Evolutionary conservation across 495 filamentous ascomycete genomes (phyloP), one percentile per base, ranked within the genome.

Genomic region (Neurospora africana): DNA sequence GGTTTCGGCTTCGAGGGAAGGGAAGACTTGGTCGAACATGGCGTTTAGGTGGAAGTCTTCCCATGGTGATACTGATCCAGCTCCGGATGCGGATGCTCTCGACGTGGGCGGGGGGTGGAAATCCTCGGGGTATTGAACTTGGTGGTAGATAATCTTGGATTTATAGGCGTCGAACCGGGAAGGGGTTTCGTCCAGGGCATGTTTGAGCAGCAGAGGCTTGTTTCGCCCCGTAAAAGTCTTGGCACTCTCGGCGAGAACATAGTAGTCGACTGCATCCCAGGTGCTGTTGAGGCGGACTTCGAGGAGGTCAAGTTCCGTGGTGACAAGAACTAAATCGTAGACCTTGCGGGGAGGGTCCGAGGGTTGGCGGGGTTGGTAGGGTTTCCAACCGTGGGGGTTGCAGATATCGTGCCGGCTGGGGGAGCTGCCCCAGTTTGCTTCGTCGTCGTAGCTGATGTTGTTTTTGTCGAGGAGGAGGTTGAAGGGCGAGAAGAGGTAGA

Each of bases 251-350:
- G 88, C 83, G 27, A 89, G 81, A 75, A 89, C 82, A 73, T 87
- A 88, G 78, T 87, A 88, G 77, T 89, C 87, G 58, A 89, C 84
- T 21, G 80, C 73, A 61, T 81, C 70, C 61, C 82, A 83, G 37
- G 84, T 82, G 43, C 81, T 82, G 78, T 87, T 82, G n/a, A 89
- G 79, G 30, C 85, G 85, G 70, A 89, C 84, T 70, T 89, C 86
- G 72, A 89, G 80, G 82, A 84, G 86, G 74, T 88, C 86, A 33
- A 88, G 82, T 79, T 88, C 87, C 19, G 82, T 85, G 75, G 85
- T 86, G 74, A 88, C 73, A 76, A 87, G 82, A 35, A 87, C 79
- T 8, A 89, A 78, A 74, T 89, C 87, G 76, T 87, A 89, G 37
- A 88, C 79, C 73, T 86, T 86, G 71, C 86, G 83, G 40, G 71